Base-by-base conservation (phyloP, 2,329 filamentous ascomycete species). In the Alternaria sp. region DNA sequence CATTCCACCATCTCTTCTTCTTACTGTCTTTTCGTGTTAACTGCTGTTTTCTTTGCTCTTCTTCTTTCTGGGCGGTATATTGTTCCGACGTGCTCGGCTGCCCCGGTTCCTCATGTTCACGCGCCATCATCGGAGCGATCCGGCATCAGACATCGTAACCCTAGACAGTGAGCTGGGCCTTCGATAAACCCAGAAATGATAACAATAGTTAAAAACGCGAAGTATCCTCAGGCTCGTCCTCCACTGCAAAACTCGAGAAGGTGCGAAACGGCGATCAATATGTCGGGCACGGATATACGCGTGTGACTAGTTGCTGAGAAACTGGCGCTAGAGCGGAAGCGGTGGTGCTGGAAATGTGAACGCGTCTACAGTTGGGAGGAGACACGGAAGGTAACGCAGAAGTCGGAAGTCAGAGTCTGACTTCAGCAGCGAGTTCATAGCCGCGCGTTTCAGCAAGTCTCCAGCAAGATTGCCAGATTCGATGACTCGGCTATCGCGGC, bases 251-350 rank as follows among this genome's bases (percentile, higher is more conserved):
- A 15, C 21, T 25, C 7, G 9, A 4, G 33, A 20, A 20, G 28
- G 23, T 23, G 23, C 25, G 46, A 20, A 47, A 25, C 21, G 10
- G 21, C 51, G 28, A 30, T 51, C 47, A 49, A n/a, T 30, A 37
- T 58, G 55, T 47, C 47, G 8, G 43, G 47, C 37, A 23, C 14
- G 43, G 25, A 21, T 50, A 23, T 44, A 18, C n/a, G 28, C 53
- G 20, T 53, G 47, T 56, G 60, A 49, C 55, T 55, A 53, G 55
- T 60, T 66, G 70, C 67, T 70, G 66, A 70, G 61, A 54, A 67
- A 71, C 59, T 60, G 58, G 37, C 61, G 61, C 72, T 72, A 71
- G 46, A 45, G 21, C 43, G 4, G 45, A 60, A 54, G 43, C 49
- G 14, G 43, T 26, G 43, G 12, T 4, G 18, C 41, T 18, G 9